phyloP scores from a whole-genome alignment of 192 early-diverging fungal genomes.

The Coemansia sp. region DNA sequence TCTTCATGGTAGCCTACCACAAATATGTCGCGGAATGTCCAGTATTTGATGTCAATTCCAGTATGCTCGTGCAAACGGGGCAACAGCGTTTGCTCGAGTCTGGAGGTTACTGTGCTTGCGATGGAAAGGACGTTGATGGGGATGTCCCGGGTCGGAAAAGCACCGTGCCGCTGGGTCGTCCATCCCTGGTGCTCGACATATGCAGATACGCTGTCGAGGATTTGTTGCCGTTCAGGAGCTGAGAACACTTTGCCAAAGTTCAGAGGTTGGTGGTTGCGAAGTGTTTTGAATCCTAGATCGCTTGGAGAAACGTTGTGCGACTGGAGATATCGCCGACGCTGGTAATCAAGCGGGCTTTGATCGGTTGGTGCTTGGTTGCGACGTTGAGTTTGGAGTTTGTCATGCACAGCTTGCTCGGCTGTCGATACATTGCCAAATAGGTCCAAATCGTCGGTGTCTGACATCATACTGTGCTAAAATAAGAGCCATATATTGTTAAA shows the following conservation, averaged over 20 bases:
- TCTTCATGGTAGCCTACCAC: slow-evolving; percentile 51
- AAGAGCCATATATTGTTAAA: background rate
- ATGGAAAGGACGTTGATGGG: slow-evolving; percentile 22
- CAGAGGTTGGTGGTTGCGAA: slow-evolving; percentile 15
- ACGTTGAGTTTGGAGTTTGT: slow-evolving; percentile 7
- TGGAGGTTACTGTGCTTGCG: background rate
- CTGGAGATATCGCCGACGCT: slow-evolving; percentile 28
- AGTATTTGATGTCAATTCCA: slow-evolving; percentile 24
- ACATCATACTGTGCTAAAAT: background rate
- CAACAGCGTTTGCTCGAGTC: slow-evolving; percentile 19
- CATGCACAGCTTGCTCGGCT: slow-evolving; percentile 18
- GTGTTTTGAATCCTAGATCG: slow-evolving; percentile 9
- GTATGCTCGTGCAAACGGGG: slow-evolving; percentile 26
- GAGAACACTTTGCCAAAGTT: slow-evolving; percentile 30
- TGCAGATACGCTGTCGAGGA: slow-evolving; percentile 16
- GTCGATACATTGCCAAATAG: slow-evolving; percentile 44
- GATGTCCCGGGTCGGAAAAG: slow-evolving; percentile 56
- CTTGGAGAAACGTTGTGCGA: slow-evolving; percentile 8
- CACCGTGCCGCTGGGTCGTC: slow-evolving; percentile 54
- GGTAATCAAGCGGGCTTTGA: slow-evolving; percentile 10
- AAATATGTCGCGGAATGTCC: slow-evolving; percentile 55
- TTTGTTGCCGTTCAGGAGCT: slow-evolving; percentile 17
- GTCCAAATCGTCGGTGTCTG: slow-evolving; percentile 23
- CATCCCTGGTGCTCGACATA: slow-evolving; percentile 25
- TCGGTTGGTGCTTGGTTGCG: background rate